Base-by-base conservation (phyloP, 805 yeast genomes). In the Alloascoidea africana region DNA sequence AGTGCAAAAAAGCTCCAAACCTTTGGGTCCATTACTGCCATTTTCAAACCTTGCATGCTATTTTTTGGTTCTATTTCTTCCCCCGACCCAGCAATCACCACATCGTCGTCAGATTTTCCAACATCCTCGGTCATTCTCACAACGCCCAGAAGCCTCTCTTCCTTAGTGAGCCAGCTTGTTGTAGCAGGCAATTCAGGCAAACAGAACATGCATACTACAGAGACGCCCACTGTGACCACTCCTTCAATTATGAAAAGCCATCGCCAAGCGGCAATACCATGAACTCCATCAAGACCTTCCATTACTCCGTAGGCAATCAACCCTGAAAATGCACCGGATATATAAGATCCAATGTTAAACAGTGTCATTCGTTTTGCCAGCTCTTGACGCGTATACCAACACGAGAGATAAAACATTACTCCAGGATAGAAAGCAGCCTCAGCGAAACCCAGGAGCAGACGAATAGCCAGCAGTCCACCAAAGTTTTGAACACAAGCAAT, bases 231-330 rank as follows among this genome's bases (percentile, higher is more conserved):
- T 6, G 79, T 72, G 39, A 67, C 59, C 2, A 61, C 59, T 33
- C 80, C 80, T 50, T 70, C 76, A 34, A 72, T 65, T 36, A 70
- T 55, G 44, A 72, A 72, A 33, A 71, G 60, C 66, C 71, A 72
- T 48, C 72, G 57, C 78, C 78, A 72, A 8, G 66, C 58, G 36
- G 62, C 53, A 18, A 63, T 45, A 13, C 71, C 69, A 15, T 54
- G 53, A 27, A 38, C 42, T 4, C 65, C 63, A 38, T 63, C 65
- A 55, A 63, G 50, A 36, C 57, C 54, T 32, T 65, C 52, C 35
- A 69, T 53, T 36, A 70, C 69, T 27, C 73, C 77, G 19, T 70
- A 68, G 8, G 73, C 72, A 39, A 71, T 66, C 39, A 70, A 56
- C 6, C 76, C 76, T 14, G 72, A 58, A 43, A 68, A 65, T 1